Conservation (phyloP, 2,329 filamentous ascomycete genomes). For the Furcasterigmium furcatum region DNA sequence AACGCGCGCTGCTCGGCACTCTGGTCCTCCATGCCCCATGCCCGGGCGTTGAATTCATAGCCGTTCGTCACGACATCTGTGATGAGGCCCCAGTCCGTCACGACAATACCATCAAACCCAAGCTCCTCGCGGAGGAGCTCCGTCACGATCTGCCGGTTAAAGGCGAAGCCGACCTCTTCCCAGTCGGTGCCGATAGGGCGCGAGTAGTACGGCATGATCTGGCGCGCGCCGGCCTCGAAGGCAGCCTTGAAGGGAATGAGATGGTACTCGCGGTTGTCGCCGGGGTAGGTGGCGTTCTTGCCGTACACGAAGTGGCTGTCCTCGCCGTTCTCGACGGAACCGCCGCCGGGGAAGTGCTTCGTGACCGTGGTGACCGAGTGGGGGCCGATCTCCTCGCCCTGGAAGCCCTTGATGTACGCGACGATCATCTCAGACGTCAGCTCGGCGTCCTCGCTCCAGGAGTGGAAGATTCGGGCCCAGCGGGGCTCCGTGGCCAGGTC, state of each 20-base stretch:
- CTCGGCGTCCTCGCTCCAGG: constrained; percentile 46
- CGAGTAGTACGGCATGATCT: constrained; percentile 52
- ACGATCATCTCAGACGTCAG: constrained; percentile 31
- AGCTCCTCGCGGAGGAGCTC: constrained; percentile 42
- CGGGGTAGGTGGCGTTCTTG: constrained; percentile 48
- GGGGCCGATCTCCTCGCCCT: constrained; percentile 37
- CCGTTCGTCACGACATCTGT: constrained; percentile 38
- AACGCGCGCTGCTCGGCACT: constrained; percentile 35
- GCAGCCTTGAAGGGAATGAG: constrained; percentile 47
- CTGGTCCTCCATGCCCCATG: constrained; percentile 46
- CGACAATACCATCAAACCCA: constrained; percentile 48
- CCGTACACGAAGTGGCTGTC: constrained; percentile 51
- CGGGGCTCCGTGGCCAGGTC: constrained; percentile 48
- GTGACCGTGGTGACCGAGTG: constrained; percentile 44
- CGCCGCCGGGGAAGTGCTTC: constrained; percentile 52
- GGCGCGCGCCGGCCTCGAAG: constrained; percentile 42
- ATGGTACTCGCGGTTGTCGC: constrained; percentile 46
- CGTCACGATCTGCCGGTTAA: constrained; percentile 49
- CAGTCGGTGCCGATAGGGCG: constrained; percentile 42
- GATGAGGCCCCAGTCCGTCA: constrained; percentile 50
- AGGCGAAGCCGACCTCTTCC: constrained; percentile 44
- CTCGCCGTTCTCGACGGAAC: constrained; percentile 43
- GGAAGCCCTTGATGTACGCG: constrained; percentile 45
- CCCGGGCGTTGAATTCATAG: constrained; percentile 41
- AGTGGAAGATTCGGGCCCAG: constrained; percentile 42